These are phyloP conservation scores for Podaxis sp. DNA, from an alignment of 768 basidiomycete species.

Conservation along the genomic window DNA sequence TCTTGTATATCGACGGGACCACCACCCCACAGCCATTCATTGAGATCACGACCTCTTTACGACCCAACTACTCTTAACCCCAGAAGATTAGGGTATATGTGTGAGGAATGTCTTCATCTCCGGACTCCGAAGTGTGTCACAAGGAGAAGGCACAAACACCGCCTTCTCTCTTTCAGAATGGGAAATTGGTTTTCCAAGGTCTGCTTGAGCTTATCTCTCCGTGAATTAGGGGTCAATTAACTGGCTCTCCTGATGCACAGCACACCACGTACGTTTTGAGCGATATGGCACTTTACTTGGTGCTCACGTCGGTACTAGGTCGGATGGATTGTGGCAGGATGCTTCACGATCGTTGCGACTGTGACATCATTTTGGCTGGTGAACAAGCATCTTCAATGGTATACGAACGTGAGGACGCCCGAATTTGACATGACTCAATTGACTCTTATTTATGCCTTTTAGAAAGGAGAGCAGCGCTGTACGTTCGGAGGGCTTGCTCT, in stretches of 20 bases:
- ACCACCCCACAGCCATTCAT: background rate
- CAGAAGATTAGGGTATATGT: background rate
- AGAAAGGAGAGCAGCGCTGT: constrained; percentile 74
- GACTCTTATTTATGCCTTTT: background rate
- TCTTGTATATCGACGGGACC: background rate
- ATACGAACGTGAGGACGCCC: constrained; percentile 51
- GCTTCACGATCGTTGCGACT: constrained; percentile 53
- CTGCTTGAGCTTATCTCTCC: constrained; percentile 11
- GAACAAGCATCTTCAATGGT: constrained; percentile 65
- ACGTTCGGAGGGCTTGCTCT: constrained; percentile 13
- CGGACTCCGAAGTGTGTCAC: constrained; percentile 22
- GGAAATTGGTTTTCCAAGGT: constrained; percentile 60
- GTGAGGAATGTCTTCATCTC: constrained; percentile 6
- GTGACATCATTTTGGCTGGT: constrained; percentile 71
- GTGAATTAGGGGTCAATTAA: background rate
- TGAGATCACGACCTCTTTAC: background rate
- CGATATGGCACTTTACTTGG: background rate
- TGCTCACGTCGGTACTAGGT: constrained; percentile 33
- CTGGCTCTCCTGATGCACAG: constrained; percentile 24
- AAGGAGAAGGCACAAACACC: constrained; percentile 35
- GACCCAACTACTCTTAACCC: background rate
- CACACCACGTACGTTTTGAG: constrained; percentile 47
- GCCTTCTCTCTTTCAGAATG: constrained; percentile 59
- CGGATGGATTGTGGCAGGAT: constrained; percentile 65
- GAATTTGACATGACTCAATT: background rate